Conservation (phyloP, 768 basidiomycete species). For the Tylopilus plumbeoviolaceoides region DNA sequence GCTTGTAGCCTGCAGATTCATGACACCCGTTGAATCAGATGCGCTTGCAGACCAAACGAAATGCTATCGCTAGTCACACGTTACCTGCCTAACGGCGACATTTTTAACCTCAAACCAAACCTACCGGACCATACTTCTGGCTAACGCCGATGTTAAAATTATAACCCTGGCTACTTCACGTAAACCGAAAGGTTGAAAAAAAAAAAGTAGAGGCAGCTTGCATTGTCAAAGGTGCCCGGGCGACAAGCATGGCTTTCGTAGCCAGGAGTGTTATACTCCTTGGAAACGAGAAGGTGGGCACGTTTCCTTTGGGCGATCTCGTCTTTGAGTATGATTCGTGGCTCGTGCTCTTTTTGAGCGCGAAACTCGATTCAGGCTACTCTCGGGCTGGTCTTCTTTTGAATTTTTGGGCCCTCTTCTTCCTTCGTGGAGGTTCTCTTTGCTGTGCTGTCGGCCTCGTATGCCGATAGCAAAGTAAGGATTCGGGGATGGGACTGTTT, state of each 20-base stretch:
- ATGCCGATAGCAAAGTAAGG: not conserved
- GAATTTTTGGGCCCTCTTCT: constrained; percentile 8
- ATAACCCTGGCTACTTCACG: too few species aligned
- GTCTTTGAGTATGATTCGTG: constrained; percentile 30
- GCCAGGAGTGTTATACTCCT: not conserved
- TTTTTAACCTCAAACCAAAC: too few species aligned
- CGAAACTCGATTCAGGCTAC: constrained; percentile 33
- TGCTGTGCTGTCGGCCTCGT: not conserved
- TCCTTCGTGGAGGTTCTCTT: constrained; percentile 15
- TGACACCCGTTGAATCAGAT: not conserved
- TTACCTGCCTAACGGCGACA: not conserved
- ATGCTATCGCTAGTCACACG: too few species aligned
- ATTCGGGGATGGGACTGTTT: not conserved
- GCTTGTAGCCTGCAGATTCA: not conserved
- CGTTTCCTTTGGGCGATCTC: not conserved
- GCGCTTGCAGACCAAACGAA: too few species aligned
- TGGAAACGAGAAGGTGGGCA: constrained; percentile 14
- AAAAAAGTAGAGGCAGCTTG: not conserved
- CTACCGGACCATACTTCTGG: too few species aligned
- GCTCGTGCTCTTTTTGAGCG: constrained; percentile 14
- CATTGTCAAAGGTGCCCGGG: not conserved
- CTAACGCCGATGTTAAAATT: too few species aligned
- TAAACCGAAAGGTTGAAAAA: not conserved
- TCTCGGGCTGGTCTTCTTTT: constrained; percentile 24
- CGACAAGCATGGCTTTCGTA: not conserved